Evolutionary conservation across 2,329 filamentous ascomycete genomes (phyloP).

Genomic region (Aspergillus terreus): DNA sequence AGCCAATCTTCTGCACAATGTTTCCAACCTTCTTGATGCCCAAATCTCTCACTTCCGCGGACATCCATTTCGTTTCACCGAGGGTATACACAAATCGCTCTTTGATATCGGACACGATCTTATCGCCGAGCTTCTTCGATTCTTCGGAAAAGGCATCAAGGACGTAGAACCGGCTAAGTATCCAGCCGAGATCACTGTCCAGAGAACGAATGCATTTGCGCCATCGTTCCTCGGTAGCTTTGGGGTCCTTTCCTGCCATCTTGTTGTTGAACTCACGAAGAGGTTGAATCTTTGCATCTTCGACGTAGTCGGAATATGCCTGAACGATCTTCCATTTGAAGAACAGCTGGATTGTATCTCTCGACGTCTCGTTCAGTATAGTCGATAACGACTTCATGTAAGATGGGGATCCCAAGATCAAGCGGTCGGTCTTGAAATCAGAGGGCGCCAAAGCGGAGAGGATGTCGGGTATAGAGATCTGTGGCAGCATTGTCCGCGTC

Average conservation of each 20-base stretch:
- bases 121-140: slow-evolving; percentile 63
- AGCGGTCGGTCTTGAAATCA: slow-evolving; percentile 47
- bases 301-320: slow-evolving; percentile 50
- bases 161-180: slow-evolving; percentile 67
- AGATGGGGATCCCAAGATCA: slow-evolving; percentile 58
- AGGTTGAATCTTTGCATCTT: slow-evolving; percentile 58
- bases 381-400: slow-evolving; percentile 58
- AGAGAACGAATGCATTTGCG: slow-evolving; percentile 59
- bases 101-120: slow-evolving; percentile 69
- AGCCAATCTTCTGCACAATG: slow-evolving; percentile 66
- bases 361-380: slow-evolving; percentile 52
- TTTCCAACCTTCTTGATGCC: slow-evolving; percentile 64
- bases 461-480: slow-evolving; percentile 53
- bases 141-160: slow-evolving; percentile 64
- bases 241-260: slow-evolving; percentile 59
- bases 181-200: slow-evolving; percentile 61
- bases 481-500: slow-evolving; percentile 53
- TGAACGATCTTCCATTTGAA: slow-evolving; percentile 63
- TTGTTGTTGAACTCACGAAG: slow-evolving; percentile 59
- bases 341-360: slow-evolving; percentile 58
- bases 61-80: slow-evolving; percentile 61
- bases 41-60: slow-evolving; percentile 55
- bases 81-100: slow-evolving; percentile 61
- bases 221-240: slow-evolving; percentile 63
- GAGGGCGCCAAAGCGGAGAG: slow-evolving; percentile 52